Percentiles rank a stretch among this genome's conserved stretches.
phyloP scores from a whole-genome alignment of 495 filamentous ascomycete genomes.

The Geopyxis carbonaria region DNA sequence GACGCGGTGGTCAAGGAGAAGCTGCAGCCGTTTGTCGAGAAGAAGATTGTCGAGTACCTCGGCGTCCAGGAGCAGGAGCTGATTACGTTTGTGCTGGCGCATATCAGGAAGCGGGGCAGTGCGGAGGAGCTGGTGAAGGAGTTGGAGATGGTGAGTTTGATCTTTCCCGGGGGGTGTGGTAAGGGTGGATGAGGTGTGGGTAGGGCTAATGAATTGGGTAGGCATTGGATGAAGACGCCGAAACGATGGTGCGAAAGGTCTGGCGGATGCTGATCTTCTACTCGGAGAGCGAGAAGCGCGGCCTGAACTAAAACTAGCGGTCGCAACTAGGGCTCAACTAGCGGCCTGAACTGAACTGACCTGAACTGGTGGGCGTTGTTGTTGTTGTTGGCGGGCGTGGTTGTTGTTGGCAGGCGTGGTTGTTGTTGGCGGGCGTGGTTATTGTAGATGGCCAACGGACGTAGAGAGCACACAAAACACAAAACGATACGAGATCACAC shows the following conservation, averaged over 20 bases:
- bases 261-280: conserved; percentile 99
- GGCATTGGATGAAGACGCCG: conserved; percentile 89
- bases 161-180: background rate
- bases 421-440: too few relatives aligned
- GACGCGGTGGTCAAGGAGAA: conserved; percentile 69
- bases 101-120: conserved; percentile 57
- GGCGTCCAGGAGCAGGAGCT: conserved; percentile 93
- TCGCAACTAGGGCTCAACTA: too few relatives aligned
- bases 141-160: conserved; percentile 55
- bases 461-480: too few relatives aligned
- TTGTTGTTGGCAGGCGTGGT: too few relatives aligned
- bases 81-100: conserved; percentile 79
- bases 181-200: background rate
- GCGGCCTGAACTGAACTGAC: too few relatives aligned
- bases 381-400: too few relatives aligned
- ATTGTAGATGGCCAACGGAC: too few relatives aligned
- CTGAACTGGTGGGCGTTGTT: too few relatives aligned
- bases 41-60: conserved; percentile 92
- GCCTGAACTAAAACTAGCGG: conserved; percentile 29
- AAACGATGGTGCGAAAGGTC: conserved; percentile 84
- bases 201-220: conserved; percentile 27
- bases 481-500: too few relatives aligned
- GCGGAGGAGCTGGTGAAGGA: conserved; percentile 72
- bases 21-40: conserved; percentile 86
- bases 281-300: conserved; percentile 84